Evolutionary conservation across 495 filamentous ascomycete genomes (phyloP), one percentile per base, ranked within the genome.

Genomic region (Glonium stellatum): DNA sequence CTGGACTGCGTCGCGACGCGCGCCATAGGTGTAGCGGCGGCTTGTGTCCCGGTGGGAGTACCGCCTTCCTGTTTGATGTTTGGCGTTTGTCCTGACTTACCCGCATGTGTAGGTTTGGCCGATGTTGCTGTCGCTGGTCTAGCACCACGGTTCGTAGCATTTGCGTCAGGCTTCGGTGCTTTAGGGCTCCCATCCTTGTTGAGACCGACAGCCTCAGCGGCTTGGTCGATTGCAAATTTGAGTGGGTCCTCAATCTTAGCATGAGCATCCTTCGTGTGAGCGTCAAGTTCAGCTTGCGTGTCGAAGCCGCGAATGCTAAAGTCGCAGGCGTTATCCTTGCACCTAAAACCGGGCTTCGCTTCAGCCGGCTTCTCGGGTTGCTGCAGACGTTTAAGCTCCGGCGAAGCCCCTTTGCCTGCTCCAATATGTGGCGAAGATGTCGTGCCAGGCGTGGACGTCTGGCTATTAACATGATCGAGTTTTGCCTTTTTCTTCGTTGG

Each of bases 401-500:
- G 81, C 19, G 58, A 59, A 27, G 27, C 72, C 4, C 70, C 66
- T 59, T 81, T 78, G 37, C 70, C 57, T 2, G 54, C 18, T 10
- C 39, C 39, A 27, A 78, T 69, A 50, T 79, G 76, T 8, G 82
- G 80, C 27, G 80, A 82, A 5, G 76, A 69, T 44, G 70, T 72
- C 46, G 64, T 67, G 25, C 62, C 61, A 12, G 71, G 68, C 31
- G 71, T 71, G 0, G 64, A 55, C 0, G 53, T 60, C 22, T 60
- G 50, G 54, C 63, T 70, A 10, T 49, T 58, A 21, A 36, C 52
- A 35, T 57, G 58, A 12, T 66, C 75, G 0, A 75, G 75, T 71
- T 75, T 82, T 37, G 70, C 67, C 68, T 77, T 81, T 75, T 85
- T 87, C 25, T 76, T 72, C 19, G 75, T 67, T 10, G 83, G 82